Percentiles rank a stretch among this genome's conserved stretches.
phyloP scores from a whole-genome alignment of 305 asterid species.

The Fraxinus paxiana region DNA sequence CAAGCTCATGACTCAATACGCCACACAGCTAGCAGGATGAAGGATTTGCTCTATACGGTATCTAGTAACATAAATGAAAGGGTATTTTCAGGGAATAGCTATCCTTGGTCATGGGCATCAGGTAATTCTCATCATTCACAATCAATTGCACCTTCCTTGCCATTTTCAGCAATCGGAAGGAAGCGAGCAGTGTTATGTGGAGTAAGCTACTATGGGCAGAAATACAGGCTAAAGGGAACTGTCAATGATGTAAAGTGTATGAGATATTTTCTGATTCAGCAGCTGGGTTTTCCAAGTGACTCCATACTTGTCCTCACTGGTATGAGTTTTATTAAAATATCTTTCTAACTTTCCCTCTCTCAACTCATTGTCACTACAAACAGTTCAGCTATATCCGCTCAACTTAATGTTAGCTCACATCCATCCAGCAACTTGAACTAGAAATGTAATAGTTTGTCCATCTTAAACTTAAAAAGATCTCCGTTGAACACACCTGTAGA shows the following conservation, averaged over 20 bases:
- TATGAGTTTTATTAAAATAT: slow-evolving; percentile 16
- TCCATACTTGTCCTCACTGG: slow-evolving; percentile 52
- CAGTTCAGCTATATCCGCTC: slow-evolving; percentile 8
- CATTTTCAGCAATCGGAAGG: slow-evolving; percentile 30
- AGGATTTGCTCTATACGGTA: slow-evolving; percentile 20
- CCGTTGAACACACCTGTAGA: background rate
- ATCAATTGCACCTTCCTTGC: slow-evolving; percentile 24
- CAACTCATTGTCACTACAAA: background rate
- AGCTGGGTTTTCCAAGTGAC: slow-evolving; percentile 43
- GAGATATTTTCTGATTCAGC: slow-evolving; percentile 40
- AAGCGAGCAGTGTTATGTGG: slow-evolving; percentile 60
- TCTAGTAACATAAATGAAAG: slow-evolving; percentile 25
- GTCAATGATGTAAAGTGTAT: slow-evolving; percentile 50
- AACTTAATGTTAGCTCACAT: background rate
- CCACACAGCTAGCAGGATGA: slow-evolving; percentile 26
- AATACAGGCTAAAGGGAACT: slow-evolving; percentile 44
- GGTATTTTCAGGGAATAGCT: slow-evolving; percentile 10
- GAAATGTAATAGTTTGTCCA: background rate
- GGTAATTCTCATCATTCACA: slow-evolving; percentile 18
- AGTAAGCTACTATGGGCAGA: slow-evolving; percentile 53
- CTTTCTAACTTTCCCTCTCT: background rate
- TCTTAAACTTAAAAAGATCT: background rate
- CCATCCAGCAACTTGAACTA: background rate
- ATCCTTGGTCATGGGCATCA: slow-evolving; percentile 19
- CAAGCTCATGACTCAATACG: slow-evolving; percentile 27